Conservation (phyloP, 306 rosid species). For the Cicer cuneatum region DNA sequence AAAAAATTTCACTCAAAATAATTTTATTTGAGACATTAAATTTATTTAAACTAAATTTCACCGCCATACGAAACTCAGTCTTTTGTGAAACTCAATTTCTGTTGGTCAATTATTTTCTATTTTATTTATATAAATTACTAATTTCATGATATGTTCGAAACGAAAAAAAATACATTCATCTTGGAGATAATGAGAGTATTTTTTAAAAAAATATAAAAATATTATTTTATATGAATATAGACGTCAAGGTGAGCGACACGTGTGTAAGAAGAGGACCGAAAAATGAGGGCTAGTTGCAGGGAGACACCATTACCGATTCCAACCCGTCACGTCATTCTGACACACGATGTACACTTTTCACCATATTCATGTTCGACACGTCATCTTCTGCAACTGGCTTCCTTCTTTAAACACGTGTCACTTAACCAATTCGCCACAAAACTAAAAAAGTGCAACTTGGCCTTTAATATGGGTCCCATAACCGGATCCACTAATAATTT, state of each 20-base stretch:
- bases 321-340: constrained; percentile 42
- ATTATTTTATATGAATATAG: too few relatives aligned
- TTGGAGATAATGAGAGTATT: too few relatives aligned
- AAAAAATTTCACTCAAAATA: too few relatives aligned
- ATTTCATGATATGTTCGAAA: too few relatives aligned
- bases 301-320: not conserved
- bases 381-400: constrained; percentile 37
- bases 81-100: too few relatives aligned
- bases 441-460: constrained; percentile 32
- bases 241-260: constrained; percentile 10
- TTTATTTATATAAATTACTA: too few relatives aligned
- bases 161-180: too few relatives aligned
- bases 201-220: too few relatives aligned
- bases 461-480: constrained; percentile 1
- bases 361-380: constrained; percentile 41
- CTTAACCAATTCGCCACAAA: not conserved
- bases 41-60: too few relatives aligned
- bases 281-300: not conserved
- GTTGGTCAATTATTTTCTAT: too few relatives aligned
- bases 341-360: constrained; percentile 36
- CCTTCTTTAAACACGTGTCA: constrained; percentile 47
- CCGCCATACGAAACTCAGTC: too few relatives aligned
- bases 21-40: too few relatives aligned
- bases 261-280: not conserved
- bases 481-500: constrained; percentile 35